Evolutionary conservation across 192 early-diverging fungal genomes (phyloP).

Genomic region (Chytriomyces hyalinus): DNA sequence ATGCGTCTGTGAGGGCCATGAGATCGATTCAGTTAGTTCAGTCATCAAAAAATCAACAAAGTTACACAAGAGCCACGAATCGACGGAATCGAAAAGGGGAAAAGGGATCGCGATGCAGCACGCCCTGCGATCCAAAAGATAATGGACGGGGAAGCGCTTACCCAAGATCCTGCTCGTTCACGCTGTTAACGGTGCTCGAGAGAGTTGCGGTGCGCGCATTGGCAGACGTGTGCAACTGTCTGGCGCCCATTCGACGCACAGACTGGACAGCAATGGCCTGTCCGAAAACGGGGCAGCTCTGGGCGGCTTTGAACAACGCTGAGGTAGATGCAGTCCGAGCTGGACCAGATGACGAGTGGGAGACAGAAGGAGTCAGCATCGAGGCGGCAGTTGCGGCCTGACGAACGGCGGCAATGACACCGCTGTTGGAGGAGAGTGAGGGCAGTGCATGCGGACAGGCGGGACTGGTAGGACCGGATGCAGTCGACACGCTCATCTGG

Average conservation of each 20-base stretch:
- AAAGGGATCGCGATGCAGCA: no score
- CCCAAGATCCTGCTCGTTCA: not conserved
- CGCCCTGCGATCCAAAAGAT: no score
- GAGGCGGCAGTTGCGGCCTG: not conserved
- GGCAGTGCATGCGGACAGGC: not conserved
- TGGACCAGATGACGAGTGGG: not conserved
- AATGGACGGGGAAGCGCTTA: not conserved
- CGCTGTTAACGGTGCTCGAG: not conserved
- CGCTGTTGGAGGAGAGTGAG: not conserved
- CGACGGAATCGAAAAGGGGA: not conserved
- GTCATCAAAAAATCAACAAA: not conserved
- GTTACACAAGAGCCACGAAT: not conserved
- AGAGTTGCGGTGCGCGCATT: not conserved
- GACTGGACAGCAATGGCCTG: conserved; percentile 72
- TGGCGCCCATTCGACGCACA: conserved; percentile 18
- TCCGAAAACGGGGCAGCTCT: conserved; percentile 82
- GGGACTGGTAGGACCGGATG: conserved; percentile 26
- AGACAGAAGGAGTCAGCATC: not conserved
- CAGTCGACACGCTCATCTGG: conserved; percentile 50
- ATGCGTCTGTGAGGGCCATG: not conserved
- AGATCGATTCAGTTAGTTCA: not conserved
- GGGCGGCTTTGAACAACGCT: conserved; percentile 63
- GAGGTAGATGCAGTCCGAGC: conserved; percentile 4
- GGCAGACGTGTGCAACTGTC: not conserved
- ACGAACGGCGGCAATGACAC: not conserved